Evolutionary conservation across 306 rosid genomes (phyloP), one percentile per base, ranked within the genome.

Genomic region (Morella rubra): DNA sequence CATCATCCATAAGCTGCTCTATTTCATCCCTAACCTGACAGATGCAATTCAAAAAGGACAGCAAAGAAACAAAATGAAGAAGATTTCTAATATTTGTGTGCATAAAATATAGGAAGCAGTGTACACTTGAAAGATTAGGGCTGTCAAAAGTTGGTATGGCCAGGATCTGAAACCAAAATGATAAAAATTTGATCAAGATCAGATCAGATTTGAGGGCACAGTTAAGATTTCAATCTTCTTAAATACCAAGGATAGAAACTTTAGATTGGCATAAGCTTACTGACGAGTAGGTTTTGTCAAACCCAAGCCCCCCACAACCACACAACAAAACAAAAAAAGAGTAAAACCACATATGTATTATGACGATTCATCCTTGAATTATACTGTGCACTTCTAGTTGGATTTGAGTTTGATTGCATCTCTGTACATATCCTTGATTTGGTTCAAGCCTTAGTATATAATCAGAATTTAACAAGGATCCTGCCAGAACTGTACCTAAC

Each of bases 1-100:
- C 99, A 87, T 95, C 99, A 61, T 95, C 99, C 99, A 95, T 95
- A 78, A 95, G 98, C 86, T 95, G 99, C 87, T 95, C 99, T 84
- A 95, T 92, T 89, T 95, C 99, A 73, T 95, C 99, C 75, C 99
- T 91, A 85, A 92, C 99, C 99, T 95, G 76, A 80, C 77, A 76
- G 42, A 80, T 58, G 75, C 61, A 85, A 70, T 78, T 77, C 49
- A 72, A 72, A 51, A 69, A 74, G 46, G 53, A 72, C 79, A 71
- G 76, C 44, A 24, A 61, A 37, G 49, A 45, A 71, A 32, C 42
- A 58, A n/a, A 74, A 4, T 19, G 76, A 27, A 79, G 50, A 12
- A 40, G 47, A 58, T 49, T 27, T 73, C 56, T 41, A 8, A 20
- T 79, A 69, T 56, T 87, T 61, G 75, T 51, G 44, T 76, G 24